Percentiles rank a stretch among this genome's conserved stretches.
These are phyloP conservation scores for Cordyceps cicadae DNA, from an alignment of 2,329 filamentous ascomycete species.

Conservation along the genomic window DNA sequence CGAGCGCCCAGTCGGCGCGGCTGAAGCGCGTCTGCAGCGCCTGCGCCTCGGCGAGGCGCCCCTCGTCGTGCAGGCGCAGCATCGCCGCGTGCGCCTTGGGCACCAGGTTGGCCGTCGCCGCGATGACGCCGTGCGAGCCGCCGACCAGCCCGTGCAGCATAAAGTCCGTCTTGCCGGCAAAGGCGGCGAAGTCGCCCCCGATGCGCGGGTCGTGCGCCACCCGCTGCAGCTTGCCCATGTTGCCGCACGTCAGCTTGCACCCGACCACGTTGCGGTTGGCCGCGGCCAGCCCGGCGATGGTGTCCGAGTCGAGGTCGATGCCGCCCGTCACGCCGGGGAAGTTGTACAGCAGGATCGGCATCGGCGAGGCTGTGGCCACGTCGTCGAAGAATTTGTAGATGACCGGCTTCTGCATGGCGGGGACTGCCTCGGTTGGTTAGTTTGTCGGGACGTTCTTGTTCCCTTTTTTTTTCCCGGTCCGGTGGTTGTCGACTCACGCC, in stretches of 20 bases:
- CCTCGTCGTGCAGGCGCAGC: slow-evolving; percentile 25
- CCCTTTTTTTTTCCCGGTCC: no score
- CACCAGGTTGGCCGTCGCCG: slow-evolving; percentile 32
- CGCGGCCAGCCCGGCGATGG: slow-evolving; percentile 43
- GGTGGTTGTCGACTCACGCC: not conserved
- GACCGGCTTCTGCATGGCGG: slow-evolving; percentile 14
- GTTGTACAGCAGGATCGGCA: slow-evolving; percentile 59
- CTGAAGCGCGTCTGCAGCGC: slow-evolving; percentile 27
- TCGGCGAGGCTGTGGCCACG: slow-evolving; percentile 50
- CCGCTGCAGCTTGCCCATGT: slow-evolving; percentile 52
- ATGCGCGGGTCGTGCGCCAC: slow-evolving; percentile 33
- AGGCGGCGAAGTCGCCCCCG: slow-evolving; percentile 25
- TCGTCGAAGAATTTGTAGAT: slow-evolving; percentile 52
- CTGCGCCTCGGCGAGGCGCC: slow-evolving; percentile 26
- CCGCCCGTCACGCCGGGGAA: slow-evolving; percentile 54
- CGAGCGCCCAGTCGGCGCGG: slow-evolving; percentile 22
- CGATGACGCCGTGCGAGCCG: slow-evolving; percentile 32
- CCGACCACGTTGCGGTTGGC: slow-evolving; percentile 52
- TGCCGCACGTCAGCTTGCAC: slow-evolving; percentile 58
- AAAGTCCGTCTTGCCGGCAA: slow-evolving; percentile 34
- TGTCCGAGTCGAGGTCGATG: slow-evolving; percentile 53
- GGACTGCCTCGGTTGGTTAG: not conserved
- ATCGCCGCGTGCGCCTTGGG: slow-evolving; percentile 29
- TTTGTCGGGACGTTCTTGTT: not conserved
- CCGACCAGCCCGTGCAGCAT: slow-evolving; percentile 32